These are phyloP conservation scores for Aspergillus pseudoglaucus DNA, from an alignment of 2,329 filamentous ascomycete species.

Conservation along the genomic window DNA sequence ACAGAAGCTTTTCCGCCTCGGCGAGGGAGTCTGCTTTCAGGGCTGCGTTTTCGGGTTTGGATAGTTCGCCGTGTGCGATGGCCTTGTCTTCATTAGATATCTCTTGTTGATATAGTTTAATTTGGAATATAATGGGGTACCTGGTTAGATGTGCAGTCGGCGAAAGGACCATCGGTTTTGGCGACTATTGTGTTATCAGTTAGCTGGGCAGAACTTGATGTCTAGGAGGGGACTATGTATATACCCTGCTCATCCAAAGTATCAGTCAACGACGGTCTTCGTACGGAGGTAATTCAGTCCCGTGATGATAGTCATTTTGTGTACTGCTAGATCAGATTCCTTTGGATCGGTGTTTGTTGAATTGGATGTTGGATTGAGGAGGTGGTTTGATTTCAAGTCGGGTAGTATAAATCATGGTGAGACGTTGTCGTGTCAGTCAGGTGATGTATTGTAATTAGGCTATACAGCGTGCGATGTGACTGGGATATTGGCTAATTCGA, in stretches of 20 bases:
- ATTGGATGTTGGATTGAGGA: not conserved
- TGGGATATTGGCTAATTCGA: too few relatives aligned
- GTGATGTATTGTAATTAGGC: too few relatives aligned
- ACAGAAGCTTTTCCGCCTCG: slow-evolving; percentile 32
- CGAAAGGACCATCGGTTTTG: slow-evolving; percentile 42
- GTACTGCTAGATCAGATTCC: not conserved
- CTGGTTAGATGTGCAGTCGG: slow-evolving; percentile 52
- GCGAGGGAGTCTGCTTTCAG: slow-evolving; percentile 14
- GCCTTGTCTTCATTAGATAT: slow-evolving; percentile 26
- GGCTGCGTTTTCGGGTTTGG: slow-evolving; percentile 32
- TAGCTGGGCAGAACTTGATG: not conserved
- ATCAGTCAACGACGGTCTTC: slow-evolving; percentile 46
- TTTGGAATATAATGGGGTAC: slow-evolving; percentile 18
- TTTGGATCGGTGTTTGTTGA: not conserved
- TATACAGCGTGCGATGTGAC: too few relatives aligned
- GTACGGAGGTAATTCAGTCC: slow-evolving; percentile 40
- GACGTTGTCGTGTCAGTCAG: too few relatives aligned
- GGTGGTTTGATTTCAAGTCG: not conserved
- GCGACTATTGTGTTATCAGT: slow-evolving; percentile 32
- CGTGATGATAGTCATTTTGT: slow-evolving; percentile 15
- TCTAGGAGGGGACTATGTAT: slow-evolving; percentile 1
- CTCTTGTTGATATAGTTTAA: not conserved
- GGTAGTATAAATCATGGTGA: not conserved
- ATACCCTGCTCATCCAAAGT: slow-evolving; percentile 45
- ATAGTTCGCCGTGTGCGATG: slow-evolving; percentile 46